Conservation (phyloP, 768 basidiomycete genomes). For the Psilocybe cyanescens region DNA sequence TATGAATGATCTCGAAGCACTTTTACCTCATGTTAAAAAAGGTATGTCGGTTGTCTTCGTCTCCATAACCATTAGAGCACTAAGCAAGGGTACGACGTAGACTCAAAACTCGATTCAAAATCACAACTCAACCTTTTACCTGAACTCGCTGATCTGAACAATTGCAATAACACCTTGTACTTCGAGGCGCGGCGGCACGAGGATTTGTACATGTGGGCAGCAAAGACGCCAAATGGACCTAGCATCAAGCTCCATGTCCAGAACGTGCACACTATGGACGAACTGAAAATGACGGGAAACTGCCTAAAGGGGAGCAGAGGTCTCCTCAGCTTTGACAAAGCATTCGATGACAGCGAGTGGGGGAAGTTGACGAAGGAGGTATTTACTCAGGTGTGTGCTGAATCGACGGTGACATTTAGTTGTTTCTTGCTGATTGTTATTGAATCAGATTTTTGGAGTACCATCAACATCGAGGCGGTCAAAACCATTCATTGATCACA, state of each 20-base stretch:
- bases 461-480: constrained; percentile 88
- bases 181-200: constrained; percentile 96
- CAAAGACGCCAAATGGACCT: constrained; percentile 97
- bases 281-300: constrained; percentile 99
- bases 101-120: constrained; percentile 97
- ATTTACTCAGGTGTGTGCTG: constrained; percentile 79
- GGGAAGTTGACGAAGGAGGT: constrained; percentile 89
- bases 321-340: constrained; percentile 88
- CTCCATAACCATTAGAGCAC: neutral
- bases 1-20: constrained; percentile 89
- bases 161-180: constrained; percentile 97
- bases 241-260: constrained; percentile 98
- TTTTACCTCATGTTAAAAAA: constrained; percentile 96
- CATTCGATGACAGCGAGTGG: constrained; percentile 89
- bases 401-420: neutral
- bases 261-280: constrained; percentile 99
- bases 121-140: constrained; percentile 91
- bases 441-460: constrained; percentile 86
- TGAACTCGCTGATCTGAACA: constrained; percentile 95
- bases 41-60: constrained; percentile 50
- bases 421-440: constrained; percentile 1
- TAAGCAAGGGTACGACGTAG: constrained; percentile 42
- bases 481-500: constrained; percentile 98
- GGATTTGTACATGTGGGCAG: constrained; percentile 95
- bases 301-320: constrained; percentile 96